These are phyloP conservation scores for Chiua sp. DNA, from an alignment of 1,284 basidiomycete genomes.

Conservation along the genomic window DNA sequence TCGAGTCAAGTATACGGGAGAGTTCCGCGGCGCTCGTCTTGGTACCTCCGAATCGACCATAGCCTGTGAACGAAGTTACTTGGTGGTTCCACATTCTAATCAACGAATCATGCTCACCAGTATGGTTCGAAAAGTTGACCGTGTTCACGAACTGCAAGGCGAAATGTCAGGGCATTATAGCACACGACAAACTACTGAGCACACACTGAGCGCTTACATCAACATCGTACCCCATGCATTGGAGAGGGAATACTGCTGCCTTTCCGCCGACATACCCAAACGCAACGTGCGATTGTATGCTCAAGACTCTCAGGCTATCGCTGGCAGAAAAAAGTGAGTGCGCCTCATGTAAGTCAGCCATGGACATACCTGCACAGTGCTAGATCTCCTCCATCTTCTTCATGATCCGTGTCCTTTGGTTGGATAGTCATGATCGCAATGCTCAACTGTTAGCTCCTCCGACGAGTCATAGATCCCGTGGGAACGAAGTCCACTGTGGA, in stretches of 20 bases:
- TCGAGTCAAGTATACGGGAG: slow-evolving; percentile 63
- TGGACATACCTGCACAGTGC: slow-evolving; percentile 8
- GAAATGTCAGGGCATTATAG: slow-evolving; percentile 2
- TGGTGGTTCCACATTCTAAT: background rate
- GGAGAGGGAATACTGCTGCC: slow-evolving; percentile 95
- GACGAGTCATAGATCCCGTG: background rate
- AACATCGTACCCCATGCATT: slow-evolving; percentile 95
- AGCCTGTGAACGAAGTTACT: slow-evolving; percentile 54
- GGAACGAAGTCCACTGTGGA: background rate
- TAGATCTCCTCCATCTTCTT: background rate
- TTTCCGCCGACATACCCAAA: slow-evolving; percentile 97
- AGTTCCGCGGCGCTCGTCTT: slow-evolving; percentile 77
- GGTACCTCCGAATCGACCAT: slow-evolving; percentile 76
- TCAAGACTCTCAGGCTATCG: slow-evolving; percentile 66
- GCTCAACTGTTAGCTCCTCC: background rate
- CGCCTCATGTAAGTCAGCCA: slow-evolving; percentile 5
- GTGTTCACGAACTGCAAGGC: slow-evolving; percentile 88
- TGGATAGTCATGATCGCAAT: slow-evolving; percentile 12
- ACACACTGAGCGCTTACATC: slow-evolving; percentile 71
- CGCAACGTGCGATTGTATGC: slow-evolving; percentile 93
- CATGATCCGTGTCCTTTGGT: background rate
- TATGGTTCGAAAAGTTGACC: slow-evolving; percentile 95
- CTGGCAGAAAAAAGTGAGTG: slow-evolving; percentile 12
- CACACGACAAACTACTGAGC: background rate
- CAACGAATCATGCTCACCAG: slow-evolving; percentile 59